Percentiles rank a stretch among this genome's conserved stretches.
phyloP scores from a whole-genome alignment of 805 yeast species.

The Yarrowia sp. region DNA sequence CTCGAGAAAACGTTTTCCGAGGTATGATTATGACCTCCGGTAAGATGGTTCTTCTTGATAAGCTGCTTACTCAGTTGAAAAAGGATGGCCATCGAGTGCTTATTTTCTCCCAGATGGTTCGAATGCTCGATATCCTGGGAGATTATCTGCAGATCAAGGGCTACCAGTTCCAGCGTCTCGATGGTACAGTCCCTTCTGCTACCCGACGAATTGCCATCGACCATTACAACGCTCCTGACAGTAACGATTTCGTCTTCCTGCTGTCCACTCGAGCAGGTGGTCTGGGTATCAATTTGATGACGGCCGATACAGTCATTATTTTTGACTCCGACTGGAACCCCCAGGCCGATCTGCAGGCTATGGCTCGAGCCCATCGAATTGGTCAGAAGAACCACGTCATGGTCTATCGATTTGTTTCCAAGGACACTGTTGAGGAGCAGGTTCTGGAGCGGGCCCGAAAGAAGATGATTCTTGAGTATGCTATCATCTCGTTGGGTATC shows the following conservation, averaged over 20 bases:
- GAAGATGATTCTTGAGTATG: conserved; percentile 97
- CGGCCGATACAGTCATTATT: conserved; percentile 97
- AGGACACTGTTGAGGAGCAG: conserved; percentile 97
- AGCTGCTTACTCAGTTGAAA: conserved; percentile 73
- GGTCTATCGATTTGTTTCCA: conserved; percentile 96
- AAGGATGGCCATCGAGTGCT: conserved; percentile 96
- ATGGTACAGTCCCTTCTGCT: conserved; percentile 94
- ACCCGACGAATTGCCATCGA: conserved; percentile 93
- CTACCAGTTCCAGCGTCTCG: conserved; percentile 82
- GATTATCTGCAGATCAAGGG: conserved; percentile 89
- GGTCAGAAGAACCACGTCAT: conserved; percentile 99
- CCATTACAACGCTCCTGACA: conserved; percentile 91
- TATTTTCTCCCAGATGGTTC: conserved; percentile 95
- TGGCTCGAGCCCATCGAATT: conserved; percentile 99
- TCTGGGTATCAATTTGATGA: conserved; percentile 95
- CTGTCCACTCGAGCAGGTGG: conserved; percentile 98
- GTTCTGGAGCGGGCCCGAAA: conserved; percentile 94
- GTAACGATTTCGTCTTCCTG: conserved; percentile 85
- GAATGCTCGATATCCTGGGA: conserved; percentile 91
- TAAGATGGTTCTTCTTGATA: conserved; percentile 94
- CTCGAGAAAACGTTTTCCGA: conserved; percentile 76
- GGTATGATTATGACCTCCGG: conserved; percentile 98
- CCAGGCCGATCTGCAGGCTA: conserved; percentile 97
- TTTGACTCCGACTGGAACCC: conserved; percentile 99
- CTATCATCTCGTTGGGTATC: conserved; percentile 92